A percentile compares a stretch with the other conserved stretches of the same genome.
Conservation (phyloP, 805 yeast genomes). For the Candida golubevii region DNA sequence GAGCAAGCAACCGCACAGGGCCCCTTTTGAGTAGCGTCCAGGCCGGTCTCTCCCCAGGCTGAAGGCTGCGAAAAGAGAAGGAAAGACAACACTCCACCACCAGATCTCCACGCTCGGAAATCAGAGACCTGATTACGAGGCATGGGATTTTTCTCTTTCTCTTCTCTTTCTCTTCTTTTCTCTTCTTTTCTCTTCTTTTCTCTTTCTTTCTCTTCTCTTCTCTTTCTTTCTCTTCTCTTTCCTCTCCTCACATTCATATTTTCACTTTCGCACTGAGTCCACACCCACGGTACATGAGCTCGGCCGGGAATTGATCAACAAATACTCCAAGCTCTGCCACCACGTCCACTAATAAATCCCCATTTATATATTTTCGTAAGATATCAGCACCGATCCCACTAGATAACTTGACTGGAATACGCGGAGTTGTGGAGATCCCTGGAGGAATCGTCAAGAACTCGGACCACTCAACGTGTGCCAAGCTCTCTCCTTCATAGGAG, state of each 20-base stretch:
- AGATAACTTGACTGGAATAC: constrained; percentile 46
- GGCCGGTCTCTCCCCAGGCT: too few relatives aligned
- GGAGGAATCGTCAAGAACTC: constrained; percentile 46
- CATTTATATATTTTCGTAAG: constrained; percentile 47
- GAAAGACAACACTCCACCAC: too few relatives aligned
- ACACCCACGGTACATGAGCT: constrained; percentile 43
- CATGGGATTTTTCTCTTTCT: too few relatives aligned
- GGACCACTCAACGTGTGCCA: constrained; percentile 44
- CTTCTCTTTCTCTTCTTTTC: too few relatives aligned
- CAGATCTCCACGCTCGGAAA: too few relatives aligned
- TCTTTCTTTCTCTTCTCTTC: too few relatives aligned
- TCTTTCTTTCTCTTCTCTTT: too few relatives aligned
- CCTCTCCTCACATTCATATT: constrained; percentile 3
- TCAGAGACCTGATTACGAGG: too few relatives aligned
- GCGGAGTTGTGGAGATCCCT: constrained; percentile 47
- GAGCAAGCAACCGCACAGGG: too few relatives aligned
- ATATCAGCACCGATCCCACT: constrained; percentile 47
- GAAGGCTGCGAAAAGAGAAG: too few relatives aligned
- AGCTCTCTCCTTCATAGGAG: constrained; percentile 38
- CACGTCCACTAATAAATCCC: constrained; percentile 45
- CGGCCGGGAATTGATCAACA: constrained; percentile 38
- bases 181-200: too few relatives aligned
- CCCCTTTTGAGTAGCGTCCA: too few relatives aligned
- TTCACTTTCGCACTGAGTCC: constrained; percentile 40
- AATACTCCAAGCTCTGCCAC: constrained; percentile 38